Evolutionary conservation across 768 basidiomycete genomes (phyloP).

Genomic region (Epithele typhae): DNA sequence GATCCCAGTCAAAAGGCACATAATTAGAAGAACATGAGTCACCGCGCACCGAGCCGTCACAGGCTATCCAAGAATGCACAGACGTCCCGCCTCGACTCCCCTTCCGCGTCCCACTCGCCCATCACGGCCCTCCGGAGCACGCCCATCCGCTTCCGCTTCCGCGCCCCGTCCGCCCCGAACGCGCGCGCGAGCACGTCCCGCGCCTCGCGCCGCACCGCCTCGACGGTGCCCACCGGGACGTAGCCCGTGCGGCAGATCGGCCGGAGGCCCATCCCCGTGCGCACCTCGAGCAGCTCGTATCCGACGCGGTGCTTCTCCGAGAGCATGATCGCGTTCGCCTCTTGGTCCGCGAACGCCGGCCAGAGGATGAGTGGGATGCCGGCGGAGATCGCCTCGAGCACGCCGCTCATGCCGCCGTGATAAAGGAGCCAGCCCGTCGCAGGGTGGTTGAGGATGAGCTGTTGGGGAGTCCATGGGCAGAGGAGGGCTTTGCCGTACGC

Average conservation of each 20-base stretch:
- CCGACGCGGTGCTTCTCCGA: constrained; percentile 12
- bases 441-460: constrained; percentile 14
- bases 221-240: constrained; percentile 17
- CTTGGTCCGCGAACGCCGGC: constrained; percentile 25
- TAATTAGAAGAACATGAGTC: too few species aligned
- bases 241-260: constrained; percentile 17
- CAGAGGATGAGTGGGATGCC: constrained; percentile 26
- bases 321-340: constrained; percentile 16
- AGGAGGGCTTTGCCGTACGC: constrained; percentile 14
- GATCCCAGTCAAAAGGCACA: too few species aligned
- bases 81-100: constrained; percentile 7
- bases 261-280: constrained; percentile 14
- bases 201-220: constrained; percentile 18
- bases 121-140: constrained; percentile 3
- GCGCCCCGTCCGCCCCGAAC: constrained; percentile 20
- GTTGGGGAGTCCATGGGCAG: constrained; percentile 18
- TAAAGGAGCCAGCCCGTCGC: constrained; percentile 22
- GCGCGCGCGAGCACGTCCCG: constrained; percentile 14
- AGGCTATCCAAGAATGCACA: constrained; percentile 2
- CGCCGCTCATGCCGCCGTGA: constrained; percentile 24
- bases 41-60: too few species aligned
- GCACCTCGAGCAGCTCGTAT: constrained; percentile 21
- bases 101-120: constrained; percentile 5
- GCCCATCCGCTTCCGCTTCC: constrained; percentile 18
- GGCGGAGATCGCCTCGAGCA: constrained; percentile 18